Conservation (phyloP, 768 basidiomycete genomes). For the Suillus placidus region DNA sequence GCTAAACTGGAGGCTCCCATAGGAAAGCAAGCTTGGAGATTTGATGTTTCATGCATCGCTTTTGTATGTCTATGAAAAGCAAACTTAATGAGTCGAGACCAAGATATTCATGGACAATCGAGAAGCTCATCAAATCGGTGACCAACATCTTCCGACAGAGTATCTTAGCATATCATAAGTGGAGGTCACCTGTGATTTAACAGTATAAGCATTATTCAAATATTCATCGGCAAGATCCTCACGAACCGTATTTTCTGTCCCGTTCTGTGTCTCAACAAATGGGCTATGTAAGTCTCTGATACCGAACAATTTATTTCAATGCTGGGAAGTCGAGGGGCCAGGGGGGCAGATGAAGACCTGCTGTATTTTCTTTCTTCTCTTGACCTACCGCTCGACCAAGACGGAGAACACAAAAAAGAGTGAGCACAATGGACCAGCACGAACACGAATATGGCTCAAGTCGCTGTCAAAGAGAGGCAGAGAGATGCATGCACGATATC, state of each 20-base stretch:
- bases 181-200: conserved; percentile 23
- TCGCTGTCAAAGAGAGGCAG: neutral
- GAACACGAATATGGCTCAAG: neutral
- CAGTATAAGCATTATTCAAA: neutral
- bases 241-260: conserved; percentile 44
- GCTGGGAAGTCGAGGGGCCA: conserved; percentile 44
- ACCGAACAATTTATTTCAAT: conserved; percentile 45
- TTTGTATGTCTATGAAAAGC: conserved; percentile 35
- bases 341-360: conserved; percentile 36
- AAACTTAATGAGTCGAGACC: conserved; percentile 36
- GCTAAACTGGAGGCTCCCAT: conserved; percentile 34
- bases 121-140: conserved; percentile 31
- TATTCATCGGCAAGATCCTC: neutral
- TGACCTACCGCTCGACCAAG: conserved; percentile 8
- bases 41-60: conserved; percentile 40
- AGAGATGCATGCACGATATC: neutral
- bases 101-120: conserved; percentile 29
- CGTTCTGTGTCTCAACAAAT: conserved; percentile 45
- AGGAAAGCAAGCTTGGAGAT: conserved; percentile 33
- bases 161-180: conserved; percentile 33
- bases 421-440: neutral
- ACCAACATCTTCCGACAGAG: conserved; percentile 25
- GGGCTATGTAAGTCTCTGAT: conserved; percentile 41
- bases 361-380: conserved; percentile 18
- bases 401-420: conserved; percentile 3